Evolutionary conservation across 306 rosid species (phyloP).

Genomic region (Cucurbita moschata): DNA sequence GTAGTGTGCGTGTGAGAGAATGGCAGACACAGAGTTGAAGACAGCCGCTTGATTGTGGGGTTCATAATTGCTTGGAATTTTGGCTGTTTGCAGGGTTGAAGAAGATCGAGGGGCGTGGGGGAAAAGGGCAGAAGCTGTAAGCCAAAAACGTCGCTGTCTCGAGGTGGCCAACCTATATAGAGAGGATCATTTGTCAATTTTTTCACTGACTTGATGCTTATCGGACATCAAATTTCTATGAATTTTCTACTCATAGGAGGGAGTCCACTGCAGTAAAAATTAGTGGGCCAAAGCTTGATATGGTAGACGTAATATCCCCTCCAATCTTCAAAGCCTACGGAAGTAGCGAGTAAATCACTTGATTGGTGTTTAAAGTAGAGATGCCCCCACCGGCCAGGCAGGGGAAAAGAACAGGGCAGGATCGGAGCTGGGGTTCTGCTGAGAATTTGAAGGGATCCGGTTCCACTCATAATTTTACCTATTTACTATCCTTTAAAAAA

Average conservation of each 20-base stretch:
- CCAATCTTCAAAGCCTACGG: not conserved
- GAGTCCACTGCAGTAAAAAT: not conserved
- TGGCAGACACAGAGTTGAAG: not conserved
- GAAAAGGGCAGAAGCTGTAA: conserved; percentile 4
- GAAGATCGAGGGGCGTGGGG: not conserved
- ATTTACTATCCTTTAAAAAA: too few relatives aligned
- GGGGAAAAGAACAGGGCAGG: too few relatives aligned
- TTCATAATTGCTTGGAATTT: not conserved
- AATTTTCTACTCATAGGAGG: not conserved
- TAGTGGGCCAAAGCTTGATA: not conserved
- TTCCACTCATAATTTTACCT: too few relatives aligned
- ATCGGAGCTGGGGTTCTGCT: too few relatives aligned
- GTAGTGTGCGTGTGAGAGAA: not conserved
- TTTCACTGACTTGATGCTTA: conserved; percentile 3
- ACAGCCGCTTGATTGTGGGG: conserved; percentile 3
- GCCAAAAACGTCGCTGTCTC: conserved; percentile 3
- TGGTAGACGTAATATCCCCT: not conserved
- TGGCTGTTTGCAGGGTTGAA: conserved; percentile 4
- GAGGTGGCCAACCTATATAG: not conserved
- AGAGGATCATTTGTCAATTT: not conserved
- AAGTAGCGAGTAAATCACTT: not conserved
- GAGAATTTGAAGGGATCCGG: too few relatives aligned
- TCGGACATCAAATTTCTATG: not conserved
- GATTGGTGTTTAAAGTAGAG: not conserved
- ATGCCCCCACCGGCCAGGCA: too few relatives aligned